Evolutionary conservation across 202 grass and related monocot genomes (phyloP), one percentile per base, ranked within the genome.

Genomic region (Elaeis oleifera): DNA sequence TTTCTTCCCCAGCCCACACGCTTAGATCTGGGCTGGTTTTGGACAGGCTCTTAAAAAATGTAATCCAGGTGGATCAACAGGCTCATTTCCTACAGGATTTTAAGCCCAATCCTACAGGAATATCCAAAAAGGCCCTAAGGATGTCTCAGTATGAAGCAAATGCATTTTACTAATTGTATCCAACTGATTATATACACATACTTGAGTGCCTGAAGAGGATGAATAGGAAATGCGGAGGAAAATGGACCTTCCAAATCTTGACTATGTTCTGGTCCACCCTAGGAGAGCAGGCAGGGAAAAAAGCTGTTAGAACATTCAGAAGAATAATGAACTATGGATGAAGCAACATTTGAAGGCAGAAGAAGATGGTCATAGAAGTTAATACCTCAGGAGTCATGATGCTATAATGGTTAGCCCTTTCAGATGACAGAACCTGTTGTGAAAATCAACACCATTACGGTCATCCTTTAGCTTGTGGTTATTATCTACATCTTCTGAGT

Each of bases 141-240:
- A 44, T 13, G 36, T 44, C 36, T 44, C 36, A 44, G 36, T 44
- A 44, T 44, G 36, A 44, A 44, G 36, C 7, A 44, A 44, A 44
- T 44, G 8, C 36, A 44, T 44, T 13, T 44, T 13, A 39, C 36
- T 44, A 60, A 17, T 32, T 28, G 11, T 60, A 18, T 18, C 3
- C 26, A n/a, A 5, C 6, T 60, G 58, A 29, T 27, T 13, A 44
- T n/a, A 24, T 1, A 58, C 57, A 69, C 75, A 73, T 82, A 99
- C 88, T 94, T 94, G 49, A 99, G 79, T 73, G 85, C 88, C 71
- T 99, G 74, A 55, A 99, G 88, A 74, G 88, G 85, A 16, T 27
- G 72, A 62, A 71, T 85, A 63, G 83, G 68, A 80, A 97, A 97
- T 32, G 82, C 84, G 58, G 88, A 84, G 50, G 77, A 59, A 36